Evolutionary conservation across 148 eudicot species (phyloP).

Genomic region (Rhododendron mucronatum): DNA sequence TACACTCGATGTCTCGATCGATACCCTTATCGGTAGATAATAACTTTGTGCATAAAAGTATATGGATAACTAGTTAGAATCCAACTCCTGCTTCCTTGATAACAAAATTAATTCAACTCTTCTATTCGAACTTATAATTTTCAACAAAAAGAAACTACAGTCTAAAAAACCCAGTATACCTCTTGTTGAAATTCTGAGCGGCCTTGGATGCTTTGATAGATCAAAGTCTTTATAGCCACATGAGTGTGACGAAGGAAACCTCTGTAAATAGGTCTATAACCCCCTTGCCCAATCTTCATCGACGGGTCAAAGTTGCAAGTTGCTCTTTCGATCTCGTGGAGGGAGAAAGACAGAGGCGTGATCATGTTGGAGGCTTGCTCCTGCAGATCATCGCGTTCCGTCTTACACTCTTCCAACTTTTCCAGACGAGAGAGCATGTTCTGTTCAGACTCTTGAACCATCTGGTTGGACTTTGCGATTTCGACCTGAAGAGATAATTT

Average conservation of each 20-base stretch:
- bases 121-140: no score
- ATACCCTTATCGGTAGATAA: no score
- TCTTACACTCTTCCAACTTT: slow-evolving; percentile 58
- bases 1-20: no score
- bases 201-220: slow-evolving; percentile 57
- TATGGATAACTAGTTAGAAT: no score
- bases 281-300: slow-evolving; percentile 71
- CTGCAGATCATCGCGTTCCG: slow-evolving; percentile 57
- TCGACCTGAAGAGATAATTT: slow-evolving; percentile 46
- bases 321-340: slow-evolving; percentile 59
- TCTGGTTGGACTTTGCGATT: slow-evolving; percentile 40
- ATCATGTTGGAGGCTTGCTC: slow-evolving; percentile 17
- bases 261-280: no score
- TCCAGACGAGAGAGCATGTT: slow-evolving; percentile 60
- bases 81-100: no score
- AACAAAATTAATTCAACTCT: no score
- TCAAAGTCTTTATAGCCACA: slow-evolving; percentile 56
- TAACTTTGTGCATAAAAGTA: no score
- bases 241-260: no score
- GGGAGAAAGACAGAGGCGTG: slow-evolving; percentile 32
- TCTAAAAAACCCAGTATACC: slow-evolving; percentile 27
- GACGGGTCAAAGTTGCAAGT: slow-evolving; percentile 52
- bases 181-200: slow-evolving; percentile 72
- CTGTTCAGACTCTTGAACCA: slow-evolving; percentile 51
- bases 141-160: neutral